These are phyloP conservation scores for Triticum urartu DNA, from an alignment of 176 grass and related monocot species.

Conservation along the genomic window DNA sequence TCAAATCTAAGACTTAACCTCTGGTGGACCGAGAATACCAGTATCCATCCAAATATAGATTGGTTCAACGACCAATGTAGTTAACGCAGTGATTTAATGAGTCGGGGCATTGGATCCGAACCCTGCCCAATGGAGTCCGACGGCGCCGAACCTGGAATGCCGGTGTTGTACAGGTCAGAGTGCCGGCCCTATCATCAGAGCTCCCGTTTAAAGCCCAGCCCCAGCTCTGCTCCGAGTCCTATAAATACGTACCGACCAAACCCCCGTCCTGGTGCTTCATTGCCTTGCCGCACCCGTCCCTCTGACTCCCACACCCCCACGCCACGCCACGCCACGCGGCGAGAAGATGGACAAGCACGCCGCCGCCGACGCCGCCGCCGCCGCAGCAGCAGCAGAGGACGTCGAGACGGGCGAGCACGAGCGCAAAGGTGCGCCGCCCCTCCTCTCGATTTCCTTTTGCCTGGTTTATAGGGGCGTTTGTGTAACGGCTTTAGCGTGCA, in stretches of 20 bases:
- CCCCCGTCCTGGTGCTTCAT: slow-evolving; percentile 28
- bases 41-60: no score
- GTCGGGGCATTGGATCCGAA: background rate
- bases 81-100: background rate
- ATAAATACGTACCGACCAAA: slow-evolving; percentile 40
- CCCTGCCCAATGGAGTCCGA: background rate
- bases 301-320: slow-evolving; percentile 14
- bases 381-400: background rate
- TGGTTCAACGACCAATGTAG: background rate
- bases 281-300: background rate
- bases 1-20: no score
- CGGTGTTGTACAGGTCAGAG: background rate
- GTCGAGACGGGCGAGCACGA: slow-evolving; percentile 59
- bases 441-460: background rate
- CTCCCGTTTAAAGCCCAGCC: background rate
- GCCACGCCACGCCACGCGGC: slow-evolving; percentile 1
- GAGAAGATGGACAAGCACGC: slow-evolving; percentile 50
- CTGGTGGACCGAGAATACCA: no score
- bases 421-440: slow-evolving; percentile 45
- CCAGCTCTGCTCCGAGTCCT: background rate
- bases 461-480: background rate
- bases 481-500: background rate
- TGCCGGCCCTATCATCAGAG: background rate
- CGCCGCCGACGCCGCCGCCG: background rate
- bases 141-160: background rate